A percentile compares a stretch with the other conserved stretches of the same genome.
Evolutionary conservation across 179 eudicot genomes (phyloP).

Genomic region (Nepenthes alata): DNA sequence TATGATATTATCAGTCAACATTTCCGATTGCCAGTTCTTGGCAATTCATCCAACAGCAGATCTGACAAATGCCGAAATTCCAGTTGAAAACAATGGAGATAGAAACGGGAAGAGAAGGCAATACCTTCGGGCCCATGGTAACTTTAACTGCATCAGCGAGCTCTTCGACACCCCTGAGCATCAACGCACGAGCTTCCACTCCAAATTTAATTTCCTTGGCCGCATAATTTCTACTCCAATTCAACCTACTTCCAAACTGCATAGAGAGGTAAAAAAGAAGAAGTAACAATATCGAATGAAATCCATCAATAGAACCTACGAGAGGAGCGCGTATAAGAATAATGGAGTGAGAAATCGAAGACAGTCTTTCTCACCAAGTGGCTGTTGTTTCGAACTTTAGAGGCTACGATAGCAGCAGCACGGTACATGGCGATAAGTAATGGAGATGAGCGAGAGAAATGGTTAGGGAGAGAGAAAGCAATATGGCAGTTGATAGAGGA

Average conservation of each 20-base stretch:
- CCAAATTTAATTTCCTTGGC: slow-evolving; percentile 89
- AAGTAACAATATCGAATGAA: neutral
- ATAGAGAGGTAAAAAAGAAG: neutral
- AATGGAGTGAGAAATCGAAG: too few relatives aligned
- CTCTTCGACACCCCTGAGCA: slow-evolving; percentile 89
- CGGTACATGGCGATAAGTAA: slow-evolving; percentile 9
- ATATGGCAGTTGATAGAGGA: neutral
- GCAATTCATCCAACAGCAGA: too few relatives aligned
- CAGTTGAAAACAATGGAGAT: neutral
- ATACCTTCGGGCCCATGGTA: slow-evolving; percentile 99
- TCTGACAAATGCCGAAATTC: too few relatives aligned
- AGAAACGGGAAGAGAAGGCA: neutral
- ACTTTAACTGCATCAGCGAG: slow-evolving; percentile 97
- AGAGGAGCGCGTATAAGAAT: too few relatives aligned
- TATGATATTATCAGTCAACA: too few relatives aligned
- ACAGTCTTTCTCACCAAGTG: slow-evolving; percentile 6
- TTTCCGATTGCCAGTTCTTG: too few relatives aligned
- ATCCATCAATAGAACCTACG: neutral
- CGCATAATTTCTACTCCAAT: slow-evolving; percentile 82
- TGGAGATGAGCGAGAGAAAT: neutral
- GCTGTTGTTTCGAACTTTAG: slow-evolving; percentile 12
- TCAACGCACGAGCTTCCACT: slow-evolving; percentile 69
- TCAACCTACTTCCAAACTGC: slow-evolving; percentile 50
- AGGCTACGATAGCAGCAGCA: slow-evolving; percentile 12
- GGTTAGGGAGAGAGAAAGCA: neutral